Evolutionary conservation across 805 yeast species (phyloP).

Genomic region (Brettanomyces nanus): DNA sequence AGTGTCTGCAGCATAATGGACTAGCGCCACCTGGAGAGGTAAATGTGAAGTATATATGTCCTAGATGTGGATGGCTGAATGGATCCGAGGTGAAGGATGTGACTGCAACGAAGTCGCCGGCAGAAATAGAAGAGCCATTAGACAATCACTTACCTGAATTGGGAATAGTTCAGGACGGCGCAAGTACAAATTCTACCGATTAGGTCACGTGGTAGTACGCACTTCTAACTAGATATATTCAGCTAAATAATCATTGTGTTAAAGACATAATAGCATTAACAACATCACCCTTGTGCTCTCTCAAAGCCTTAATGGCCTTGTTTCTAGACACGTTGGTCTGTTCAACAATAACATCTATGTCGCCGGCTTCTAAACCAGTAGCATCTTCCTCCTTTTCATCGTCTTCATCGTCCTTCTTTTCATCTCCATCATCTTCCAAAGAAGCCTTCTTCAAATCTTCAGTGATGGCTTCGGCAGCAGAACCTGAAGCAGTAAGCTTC

Average conservation of each 20-base stretch:
- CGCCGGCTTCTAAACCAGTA: constrained; percentile 73
- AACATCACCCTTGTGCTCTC: constrained; percentile 83
- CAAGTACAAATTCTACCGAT: too few relatives aligned
- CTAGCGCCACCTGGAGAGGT: constrained; percentile 63
- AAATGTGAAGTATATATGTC: constrained; percentile 51
- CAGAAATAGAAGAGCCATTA: not conserved
- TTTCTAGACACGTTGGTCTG: constrained; percentile 86
- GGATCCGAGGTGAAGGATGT: too few relatives aligned
- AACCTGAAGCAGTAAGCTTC: constrained; percentile 43
- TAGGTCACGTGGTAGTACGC: too few relatives aligned
- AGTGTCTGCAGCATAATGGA: constrained; percentile 70
- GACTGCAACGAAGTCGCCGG: not conserved
- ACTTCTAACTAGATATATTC: too few relatives aligned
- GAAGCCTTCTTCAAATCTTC: constrained; percentile 70
- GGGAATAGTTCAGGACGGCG: too few relatives aligned
- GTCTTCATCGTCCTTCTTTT: constrained; percentile 32
- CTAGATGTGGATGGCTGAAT: constrained; percentile 45
- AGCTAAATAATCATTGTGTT: too few relatives aligned
- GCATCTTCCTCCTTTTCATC: constrained; percentile 55
- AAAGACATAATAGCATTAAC: constrained; percentile 93
- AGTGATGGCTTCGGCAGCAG: constrained; percentile 47
- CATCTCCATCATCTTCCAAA: constrained; percentile 32
- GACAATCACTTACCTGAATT: too few relatives aligned
- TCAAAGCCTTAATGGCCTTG: constrained; percentile 88
- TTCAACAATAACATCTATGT: constrained; percentile 78